Base-by-base conservation (phyloP, 805 yeast genomes). In the Pichia membranifaciens region DNA sequence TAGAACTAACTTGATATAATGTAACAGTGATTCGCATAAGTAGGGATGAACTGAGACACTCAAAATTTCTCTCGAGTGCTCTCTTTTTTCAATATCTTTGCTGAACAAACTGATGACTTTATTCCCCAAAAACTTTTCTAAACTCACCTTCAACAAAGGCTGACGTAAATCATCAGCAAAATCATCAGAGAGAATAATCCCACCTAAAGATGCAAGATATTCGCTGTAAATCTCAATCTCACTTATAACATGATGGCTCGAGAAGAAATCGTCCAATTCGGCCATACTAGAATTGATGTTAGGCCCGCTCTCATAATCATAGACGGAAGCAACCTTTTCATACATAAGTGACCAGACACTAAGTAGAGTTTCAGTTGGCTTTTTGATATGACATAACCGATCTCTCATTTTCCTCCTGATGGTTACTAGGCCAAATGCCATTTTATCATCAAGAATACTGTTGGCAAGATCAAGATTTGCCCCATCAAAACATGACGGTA, bases 371-470 rank as follows among this genome's bases (percentile, higher is more conserved):
- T 51, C 66, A 43, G 67, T 71, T 50, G 68, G 79, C 49, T 51
- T 63, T 17, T 45, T 54, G 18, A 64, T 32, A 22, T 51, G 44
- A 33, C 62, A 53, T 8, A 71, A 55, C 43, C 64, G 68, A 38
- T 66, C 74, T 58, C 85, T 72, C 44, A 84, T 64, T 49, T 79
- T 75, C 58, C 84, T 84, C 57, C 85, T 89, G 32, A 84, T 71
- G 0, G 95, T 89, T 25, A 83, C 81, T 18, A 81, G 73, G 25
- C 93, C 90, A 0, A 86, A 79, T 36, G 83, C 76, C 1, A 81
- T 75, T 20, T 71, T 75, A 51, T 82, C 89, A 6, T 75, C 63
- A 3, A 76, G 64, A 40, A 86, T 67, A 3, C 71, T 68, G 9
- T 54, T 52, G 37, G 72, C 72, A 21, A 79, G 67, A 0, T 61